A percentile compares a stretch with the other conserved stretches of the same genome.
These are phyloP conservation scores for Cocos nucifera DNA, from an alignment of 176 grass and related monocot species.

Conservation along the genomic window DNA sequence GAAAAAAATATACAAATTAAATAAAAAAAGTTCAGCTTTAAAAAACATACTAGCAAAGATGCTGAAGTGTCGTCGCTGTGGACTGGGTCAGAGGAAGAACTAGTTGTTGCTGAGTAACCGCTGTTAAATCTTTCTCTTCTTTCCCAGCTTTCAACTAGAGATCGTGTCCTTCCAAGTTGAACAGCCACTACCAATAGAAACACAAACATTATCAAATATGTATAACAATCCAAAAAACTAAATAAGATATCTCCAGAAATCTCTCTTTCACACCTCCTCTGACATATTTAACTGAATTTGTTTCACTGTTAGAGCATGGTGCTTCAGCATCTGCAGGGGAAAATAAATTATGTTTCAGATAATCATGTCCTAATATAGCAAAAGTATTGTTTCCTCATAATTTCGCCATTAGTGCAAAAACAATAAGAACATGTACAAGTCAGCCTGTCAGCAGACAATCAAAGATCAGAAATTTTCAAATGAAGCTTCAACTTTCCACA, in stretches of 20 bases:
- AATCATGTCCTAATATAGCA: neutral
- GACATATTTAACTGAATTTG: slow-evolving; percentile 63
- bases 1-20: too few species aligned
- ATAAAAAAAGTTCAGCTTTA: neutral
- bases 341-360: slow-evolving; percentile 15
- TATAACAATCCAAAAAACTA: neutral
- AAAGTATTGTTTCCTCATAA: neutral
- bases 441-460: too few species aligned
- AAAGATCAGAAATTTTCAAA: too few species aligned
- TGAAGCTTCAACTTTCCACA: too few species aligned
- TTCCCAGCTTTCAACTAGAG: slow-evolving; percentile 87
- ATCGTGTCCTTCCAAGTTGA: slow-evolving; percentile 76
- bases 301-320: slow-evolving; percentile 57
- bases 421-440: neutral
- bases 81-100: slow-evolving; percentile 24
- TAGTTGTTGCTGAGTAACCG: slow-evolving; percentile 27
- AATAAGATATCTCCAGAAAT: neutral
- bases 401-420: neutral
- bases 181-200: slow-evolving; percentile 75
- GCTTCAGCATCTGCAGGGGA: slow-evolving; percentile 50
- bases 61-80: slow-evolving; percentile 19
- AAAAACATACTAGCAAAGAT: slow-evolving; percentile 30
- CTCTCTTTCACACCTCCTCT: slow-evolving; percentile 60
- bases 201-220: slow-evolving; percentile 19
- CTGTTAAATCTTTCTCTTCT: slow-evolving; percentile 57